phyloP scores from a whole-genome alignment of 2,329 filamentous ascomycete species.

The Didymella sp. region DNA sequence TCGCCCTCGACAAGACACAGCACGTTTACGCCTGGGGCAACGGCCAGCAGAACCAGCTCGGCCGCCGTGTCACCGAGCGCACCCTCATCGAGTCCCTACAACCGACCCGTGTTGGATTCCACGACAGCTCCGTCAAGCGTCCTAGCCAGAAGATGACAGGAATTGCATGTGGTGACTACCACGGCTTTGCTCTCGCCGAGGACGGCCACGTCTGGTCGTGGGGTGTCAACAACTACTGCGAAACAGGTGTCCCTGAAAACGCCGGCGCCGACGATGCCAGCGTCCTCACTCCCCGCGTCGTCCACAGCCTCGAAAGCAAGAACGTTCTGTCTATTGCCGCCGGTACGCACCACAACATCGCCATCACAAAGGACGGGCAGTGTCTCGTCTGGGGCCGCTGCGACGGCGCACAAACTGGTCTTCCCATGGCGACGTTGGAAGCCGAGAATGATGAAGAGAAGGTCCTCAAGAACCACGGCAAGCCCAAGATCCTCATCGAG shows the following conservation, averaged over 20 bases:
- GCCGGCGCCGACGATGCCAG: slow-evolving; percentile 73
- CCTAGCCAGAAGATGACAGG: slow-evolving; percentile 62
- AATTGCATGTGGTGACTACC: slow-evolving; percentile 76
- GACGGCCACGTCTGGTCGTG: slow-evolving; percentile 77
- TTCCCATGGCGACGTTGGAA: slow-evolving; percentile 42
- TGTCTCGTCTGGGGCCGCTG: slow-evolving; percentile 67
- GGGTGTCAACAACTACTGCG: slow-evolving; percentile 87
- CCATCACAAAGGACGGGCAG: slow-evolving; percentile 60
- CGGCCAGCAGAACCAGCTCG: slow-evolving; percentile 74
- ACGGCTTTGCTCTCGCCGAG: slow-evolving; percentile 77
- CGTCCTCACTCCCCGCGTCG: slow-evolving; percentile 69
- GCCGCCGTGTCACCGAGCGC: slow-evolving; percentile 68
- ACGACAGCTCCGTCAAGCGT: slow-evolving; percentile 44
- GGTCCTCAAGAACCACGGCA: slow-evolving; percentile 62
- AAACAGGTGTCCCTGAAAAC: slow-evolving; percentile 71
- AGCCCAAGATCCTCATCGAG: slow-evolving; percentile 73
- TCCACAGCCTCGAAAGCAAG: slow-evolving; percentile 68
- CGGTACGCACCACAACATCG: slow-evolving; percentile 76
- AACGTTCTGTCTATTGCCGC: slow-evolving; percentile 74
- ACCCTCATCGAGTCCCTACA: slow-evolving; percentile 61
- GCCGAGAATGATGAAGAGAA: slow-evolving; percentile 49
- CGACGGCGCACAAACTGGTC: slow-evolving; percentile 63
- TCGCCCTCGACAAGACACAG: slow-evolving; percentile 70
- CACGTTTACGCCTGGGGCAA: slow-evolving; percentile 75
- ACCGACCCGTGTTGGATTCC: slow-evolving; percentile 65